Conservation (phyloP, 2,329 filamentous ascomycete genomes). For the Hypocreales sp. region DNA sequence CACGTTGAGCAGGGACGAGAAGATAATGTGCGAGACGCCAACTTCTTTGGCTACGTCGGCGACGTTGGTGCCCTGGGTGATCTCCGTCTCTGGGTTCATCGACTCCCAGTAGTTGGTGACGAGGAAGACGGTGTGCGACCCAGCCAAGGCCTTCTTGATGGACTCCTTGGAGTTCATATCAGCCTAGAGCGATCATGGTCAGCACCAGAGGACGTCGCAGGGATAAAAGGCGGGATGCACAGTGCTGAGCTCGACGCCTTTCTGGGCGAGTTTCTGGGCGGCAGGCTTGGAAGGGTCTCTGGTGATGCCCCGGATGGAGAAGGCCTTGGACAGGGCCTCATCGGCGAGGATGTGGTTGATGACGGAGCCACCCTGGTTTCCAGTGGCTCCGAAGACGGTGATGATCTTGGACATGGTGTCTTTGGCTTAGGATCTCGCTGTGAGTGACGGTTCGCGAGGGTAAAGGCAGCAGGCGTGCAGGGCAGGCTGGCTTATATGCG, state of each 20-base stretch:
- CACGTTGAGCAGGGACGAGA: constrained; percentile 26
- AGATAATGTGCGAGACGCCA: constrained; percentile 29
- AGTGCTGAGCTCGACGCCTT: constrained; percentile 23
- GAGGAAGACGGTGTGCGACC: constrained; percentile 26
- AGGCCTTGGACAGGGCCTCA: constrained; percentile 25
- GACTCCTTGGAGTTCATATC: not conserved
- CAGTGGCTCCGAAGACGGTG: constrained; percentile 32
- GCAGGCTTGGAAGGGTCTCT: constrained; percentile 25
- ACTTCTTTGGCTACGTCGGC: constrained; percentile 27
- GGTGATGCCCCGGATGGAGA: constrained; percentile 29
- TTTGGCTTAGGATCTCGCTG: no score
- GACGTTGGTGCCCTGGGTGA: constrained; percentile 27
- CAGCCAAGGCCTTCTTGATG: constrained; percentile 16
- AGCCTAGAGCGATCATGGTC: no score
- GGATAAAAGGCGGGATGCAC: no score
- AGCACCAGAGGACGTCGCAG: no score
- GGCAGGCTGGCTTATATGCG: no score
- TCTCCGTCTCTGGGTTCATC: constrained; percentile 17
- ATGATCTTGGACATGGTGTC: constrained; percentile 20
- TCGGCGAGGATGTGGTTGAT: constrained; percentile 28
- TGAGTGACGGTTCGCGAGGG: no score
- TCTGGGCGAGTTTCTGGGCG: constrained; percentile 19
- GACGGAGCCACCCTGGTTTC: constrained; percentile 32
- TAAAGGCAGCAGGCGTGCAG: no score
- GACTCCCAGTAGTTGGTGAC: constrained; percentile 23